Evolutionary conservation across 305 asterid genomes (phyloP).

Genomic region (Rubia peregrina): DNA sequence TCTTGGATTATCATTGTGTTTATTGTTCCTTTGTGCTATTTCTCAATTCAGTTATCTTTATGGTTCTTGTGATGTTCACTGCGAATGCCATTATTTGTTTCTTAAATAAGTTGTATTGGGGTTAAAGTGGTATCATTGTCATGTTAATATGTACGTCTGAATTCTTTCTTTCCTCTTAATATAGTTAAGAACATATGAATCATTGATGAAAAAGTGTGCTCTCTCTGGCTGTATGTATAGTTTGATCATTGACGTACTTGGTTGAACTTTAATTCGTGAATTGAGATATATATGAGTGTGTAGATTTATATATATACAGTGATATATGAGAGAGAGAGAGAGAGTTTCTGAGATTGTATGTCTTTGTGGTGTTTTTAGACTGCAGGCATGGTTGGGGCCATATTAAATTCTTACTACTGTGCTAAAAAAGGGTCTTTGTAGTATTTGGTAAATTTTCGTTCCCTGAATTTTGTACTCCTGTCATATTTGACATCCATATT

Average conservation of each 20-base stretch:
- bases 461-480: background rate
- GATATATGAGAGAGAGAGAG: background rate
- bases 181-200: background rate
- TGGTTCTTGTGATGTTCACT: background rate
- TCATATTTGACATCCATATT: background rate
- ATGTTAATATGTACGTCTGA: background rate
- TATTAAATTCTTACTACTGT: background rate
- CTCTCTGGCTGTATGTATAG: background rate
- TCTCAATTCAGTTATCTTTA: background rate
- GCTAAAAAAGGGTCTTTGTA: background rate
- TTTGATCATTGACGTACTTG: background rate
- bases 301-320: too few species aligned
- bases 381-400: background rate
- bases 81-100: background rate
- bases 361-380: background rate
- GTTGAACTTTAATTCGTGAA: background rate
- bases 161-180: background rate
- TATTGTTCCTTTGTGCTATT: background rate
- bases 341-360: background rate
- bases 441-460: background rate
- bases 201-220: background rate
- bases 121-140: background rate
- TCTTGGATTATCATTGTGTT: background rate
- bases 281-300: background rate
- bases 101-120: background rate